Evolutionary conservation across 768 basidiomycete genomes (phyloP).

Genomic region (Tricholoma matsutake): DNA sequence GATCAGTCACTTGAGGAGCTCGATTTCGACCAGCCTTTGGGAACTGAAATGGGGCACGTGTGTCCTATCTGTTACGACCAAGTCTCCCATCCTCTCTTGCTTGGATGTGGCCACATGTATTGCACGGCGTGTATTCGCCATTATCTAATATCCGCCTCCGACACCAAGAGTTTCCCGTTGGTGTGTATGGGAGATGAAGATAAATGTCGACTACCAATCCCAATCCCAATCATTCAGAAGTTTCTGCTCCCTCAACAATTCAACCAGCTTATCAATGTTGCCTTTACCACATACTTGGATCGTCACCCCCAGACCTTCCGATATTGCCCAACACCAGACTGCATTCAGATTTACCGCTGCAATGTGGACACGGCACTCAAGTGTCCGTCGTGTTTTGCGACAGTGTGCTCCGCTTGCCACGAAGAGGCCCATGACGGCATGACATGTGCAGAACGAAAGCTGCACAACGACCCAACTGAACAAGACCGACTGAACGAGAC

Average conservation of each 20-base stretch:
- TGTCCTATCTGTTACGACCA: conserved; percentile 59
- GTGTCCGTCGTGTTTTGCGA: conserved; percentile 53
- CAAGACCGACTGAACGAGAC: conserved; percentile 40
- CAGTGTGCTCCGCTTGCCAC: conserved; percentile 48
- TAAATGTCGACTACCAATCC: conserved; percentile 49
- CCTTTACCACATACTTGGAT: conserved; percentile 54
- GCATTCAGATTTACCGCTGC: conserved; percentile 58
- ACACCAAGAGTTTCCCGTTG: conserved; percentile 32
- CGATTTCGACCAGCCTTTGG: neutral
- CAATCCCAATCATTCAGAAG: conserved; percentile 49
- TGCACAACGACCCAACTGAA: conserved; percentile 33
- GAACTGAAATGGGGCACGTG: conserved; percentile 9
- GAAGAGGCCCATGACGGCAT: conserved; percentile 50
- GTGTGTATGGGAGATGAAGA: conserved; percentile 61
- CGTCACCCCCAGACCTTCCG: conserved; percentile 60
- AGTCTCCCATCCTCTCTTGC: conserved; percentile 36
- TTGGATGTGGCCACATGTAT: conserved; percentile 49
- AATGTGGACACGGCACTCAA: conserved; percentile 29
- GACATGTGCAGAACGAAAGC: conserved; percentile 40
- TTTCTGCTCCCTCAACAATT: conserved; percentile 51
- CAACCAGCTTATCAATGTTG: conserved; percentile 48
- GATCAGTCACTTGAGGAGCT: conserved; percentile 34
- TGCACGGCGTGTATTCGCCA: conserved; percentile 48
- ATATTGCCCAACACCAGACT: conserved; percentile 73
- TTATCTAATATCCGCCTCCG: conserved; percentile 40